Evolutionary conservation across 306 rosid genomes (phyloP).

Genomic region (Phaseolus lunatus): DNA sequence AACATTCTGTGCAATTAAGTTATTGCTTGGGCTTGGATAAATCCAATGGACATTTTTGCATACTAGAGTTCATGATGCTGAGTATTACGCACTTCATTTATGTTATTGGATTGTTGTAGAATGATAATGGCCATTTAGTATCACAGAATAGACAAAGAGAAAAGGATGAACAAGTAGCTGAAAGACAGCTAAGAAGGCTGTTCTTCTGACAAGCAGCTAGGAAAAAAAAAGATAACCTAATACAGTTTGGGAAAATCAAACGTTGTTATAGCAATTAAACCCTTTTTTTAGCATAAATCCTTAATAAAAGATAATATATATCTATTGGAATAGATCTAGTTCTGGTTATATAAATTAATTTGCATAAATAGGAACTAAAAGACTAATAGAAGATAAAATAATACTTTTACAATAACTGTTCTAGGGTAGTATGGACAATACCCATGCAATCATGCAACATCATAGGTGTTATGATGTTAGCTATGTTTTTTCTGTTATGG

Average conservation of each 20-base stretch:
- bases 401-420: not conserved
- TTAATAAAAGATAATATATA: not conserved
- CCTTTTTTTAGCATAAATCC: not conserved
- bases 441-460: not conserved
- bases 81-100: not conserved
- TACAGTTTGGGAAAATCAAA: not conserved
- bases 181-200: not conserved
- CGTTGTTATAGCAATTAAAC: too few relatives aligned
- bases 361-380: not conserved
- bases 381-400: not conserved
- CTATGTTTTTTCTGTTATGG: conserved; percentile 1
- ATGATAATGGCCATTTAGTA: not conserved
- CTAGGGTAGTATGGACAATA: not conserved
- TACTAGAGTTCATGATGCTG: not conserved
- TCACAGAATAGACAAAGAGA: not conserved
- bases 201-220: not conserved
- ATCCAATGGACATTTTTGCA: not conserved
- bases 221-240: not conserved
- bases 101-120: not conserved
- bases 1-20: not conserved
- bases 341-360: not conserved
- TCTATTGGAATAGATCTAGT: conserved; percentile 14
- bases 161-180: not conserved
- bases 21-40: not conserved
- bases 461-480: too few relatives aligned